phyloP scores from a whole-genome alignment of 169 alveolate genomes.

The Theileria luwenshuni region DNA sequence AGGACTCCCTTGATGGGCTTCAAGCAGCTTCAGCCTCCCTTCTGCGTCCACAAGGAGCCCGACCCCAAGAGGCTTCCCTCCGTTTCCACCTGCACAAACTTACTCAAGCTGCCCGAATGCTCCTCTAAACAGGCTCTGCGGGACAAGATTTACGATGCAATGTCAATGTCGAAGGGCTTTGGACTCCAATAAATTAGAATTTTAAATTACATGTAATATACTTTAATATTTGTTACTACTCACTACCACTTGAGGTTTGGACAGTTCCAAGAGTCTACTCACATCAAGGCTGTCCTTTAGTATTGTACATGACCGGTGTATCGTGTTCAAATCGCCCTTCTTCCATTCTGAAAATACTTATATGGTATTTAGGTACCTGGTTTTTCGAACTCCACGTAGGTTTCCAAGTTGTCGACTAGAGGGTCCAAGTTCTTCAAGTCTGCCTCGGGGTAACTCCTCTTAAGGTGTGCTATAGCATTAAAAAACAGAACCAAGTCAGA shows the following conservation, averaged over 20 bases:
- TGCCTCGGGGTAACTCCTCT: background rate
- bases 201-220: background rate
- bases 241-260: background rate
- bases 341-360: background rate
- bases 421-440: background rate
- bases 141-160: slow-evolving; percentile 44
- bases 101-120: slow-evolving; percentile 92
- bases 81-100: slow-evolving; percentile 95
- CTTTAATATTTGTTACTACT: background rate
- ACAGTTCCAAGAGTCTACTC: background rate
- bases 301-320: background rate
- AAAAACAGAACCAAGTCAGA: background rate
- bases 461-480: slow-evolving; percentile 5
- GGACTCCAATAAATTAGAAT: slow-evolving; percentile 28
- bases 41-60: slow-evolving; percentile 88
- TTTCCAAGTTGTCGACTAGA: background rate
- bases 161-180: slow-evolving; percentile 64
- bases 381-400: background rate
- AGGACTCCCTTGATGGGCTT: slow-evolving; percentile 96
- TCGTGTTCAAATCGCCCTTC: background rate
- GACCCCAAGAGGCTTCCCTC: slow-evolving; percentile 91
- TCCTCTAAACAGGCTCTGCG: slow-evolving; percentile 27
- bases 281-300: background rate
- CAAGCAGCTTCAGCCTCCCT: slow-evolving; percentile 88
- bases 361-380: background rate